Percentiles rank a stretch among this genome's conserved stretches.
These are phyloP conservation scores for Paecilomyces sp. DNA, from an alignment of 2,329 filamentous ascomycete genomes.

Conservation along the genomic window DNA sequence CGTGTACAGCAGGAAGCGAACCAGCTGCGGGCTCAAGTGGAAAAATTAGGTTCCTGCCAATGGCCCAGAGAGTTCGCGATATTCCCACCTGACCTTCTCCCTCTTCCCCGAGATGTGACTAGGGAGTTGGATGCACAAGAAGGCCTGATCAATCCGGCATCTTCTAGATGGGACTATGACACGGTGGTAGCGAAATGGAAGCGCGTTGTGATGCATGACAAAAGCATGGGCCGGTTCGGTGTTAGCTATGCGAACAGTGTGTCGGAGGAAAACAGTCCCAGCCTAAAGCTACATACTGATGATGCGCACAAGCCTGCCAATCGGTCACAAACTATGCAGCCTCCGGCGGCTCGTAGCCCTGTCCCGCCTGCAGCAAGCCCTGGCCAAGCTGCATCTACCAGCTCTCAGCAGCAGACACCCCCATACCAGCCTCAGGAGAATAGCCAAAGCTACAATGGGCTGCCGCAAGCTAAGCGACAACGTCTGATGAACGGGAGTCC, in stretches of 20 bases:
- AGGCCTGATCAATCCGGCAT: constrained; percentile 26
- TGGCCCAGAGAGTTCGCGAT: constrained; percentile 43
- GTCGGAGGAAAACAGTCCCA: constrained; percentile 10
- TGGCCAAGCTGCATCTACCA: background rate
- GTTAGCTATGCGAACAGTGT: constrained; percentile 17
- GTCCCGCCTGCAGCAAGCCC: constrained; percentile 5
- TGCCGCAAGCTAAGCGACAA: constrained; percentile 24
- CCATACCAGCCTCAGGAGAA: constrained; percentile 21
- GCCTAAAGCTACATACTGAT: constrained; percentile 6
- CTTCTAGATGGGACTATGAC: constrained; percentile 41
- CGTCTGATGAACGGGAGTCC: constrained; percentile 27
- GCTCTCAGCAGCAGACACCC: constrained; percentile 17
- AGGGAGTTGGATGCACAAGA: constrained; percentile 29
- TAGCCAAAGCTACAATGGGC: constrained; percentile 11
- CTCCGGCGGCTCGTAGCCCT: constrained; percentile 7
- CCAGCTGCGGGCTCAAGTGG: constrained; percentile 42
- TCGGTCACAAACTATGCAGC: background rate
- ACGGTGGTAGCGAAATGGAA: constrained; percentile 43
- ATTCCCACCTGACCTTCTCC: constrained; percentile 39
- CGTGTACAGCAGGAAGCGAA: constrained; percentile 42
- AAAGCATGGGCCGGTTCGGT: constrained; percentile 33
- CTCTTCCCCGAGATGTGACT: constrained; percentile 31
- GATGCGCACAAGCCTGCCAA: constrained; percentile 4
- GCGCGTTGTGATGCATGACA: constrained; percentile 39
- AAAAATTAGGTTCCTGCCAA: constrained; percentile 39